Evolutionary conservation across 768 basidiomycete species (phyloP).

Genomic region (Pleurotus citrinopileatus): DNA sequence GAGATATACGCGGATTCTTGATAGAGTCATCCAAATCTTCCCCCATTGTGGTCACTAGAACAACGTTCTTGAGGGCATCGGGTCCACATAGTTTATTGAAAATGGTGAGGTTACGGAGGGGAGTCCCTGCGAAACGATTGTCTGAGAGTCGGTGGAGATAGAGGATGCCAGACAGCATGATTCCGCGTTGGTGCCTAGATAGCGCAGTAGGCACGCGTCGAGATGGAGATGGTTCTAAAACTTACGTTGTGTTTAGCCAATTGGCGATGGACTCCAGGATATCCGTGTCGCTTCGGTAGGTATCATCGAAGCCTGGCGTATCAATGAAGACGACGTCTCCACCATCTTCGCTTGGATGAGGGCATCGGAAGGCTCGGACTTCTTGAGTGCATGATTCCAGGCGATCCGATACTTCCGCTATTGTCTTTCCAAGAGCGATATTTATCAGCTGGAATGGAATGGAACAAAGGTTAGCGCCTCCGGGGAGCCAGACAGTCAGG

Average conservation of each 20-base stretch:
- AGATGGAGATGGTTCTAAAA: not conserved
- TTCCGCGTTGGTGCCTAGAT: conserved; percentile 21
- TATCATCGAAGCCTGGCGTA: conserved; percentile 27
- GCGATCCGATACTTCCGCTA: conserved; percentile 14
- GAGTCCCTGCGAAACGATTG: conserved; percentile 11
- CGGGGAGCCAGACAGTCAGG: not conserved
- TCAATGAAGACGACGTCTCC: conserved; percentile 22
- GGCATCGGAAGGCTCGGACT: conserved; percentile 15
- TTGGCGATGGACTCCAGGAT: conserved; percentile 22
- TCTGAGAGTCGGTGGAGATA: conserved; percentile 19
- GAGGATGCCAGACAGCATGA: conserved; percentile 23
- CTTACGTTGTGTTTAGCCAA: conserved; percentile 25
- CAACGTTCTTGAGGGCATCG: conserved; percentile 40
- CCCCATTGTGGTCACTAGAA: conserved; percentile 50
- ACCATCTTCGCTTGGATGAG: conserved; percentile 16
- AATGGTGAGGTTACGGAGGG: conserved; percentile 7
- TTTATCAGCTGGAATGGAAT: conserved; percentile 26
- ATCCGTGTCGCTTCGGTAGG: conserved; percentile 20
- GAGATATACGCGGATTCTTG: conserved; percentile 6
- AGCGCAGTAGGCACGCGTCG: not conserved
- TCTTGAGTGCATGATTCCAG: conserved; percentile 21
- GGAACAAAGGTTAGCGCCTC: not conserved
- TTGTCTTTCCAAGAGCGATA: conserved; percentile 9
- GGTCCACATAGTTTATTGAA: conserved; percentile 16
- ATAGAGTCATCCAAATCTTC: conserved; percentile 8